These are phyloP conservation scores for Chloranthus sessilifolius DNA, from an alignment of 164 flowering plant genomes.

Conservation along the genomic window DNA sequence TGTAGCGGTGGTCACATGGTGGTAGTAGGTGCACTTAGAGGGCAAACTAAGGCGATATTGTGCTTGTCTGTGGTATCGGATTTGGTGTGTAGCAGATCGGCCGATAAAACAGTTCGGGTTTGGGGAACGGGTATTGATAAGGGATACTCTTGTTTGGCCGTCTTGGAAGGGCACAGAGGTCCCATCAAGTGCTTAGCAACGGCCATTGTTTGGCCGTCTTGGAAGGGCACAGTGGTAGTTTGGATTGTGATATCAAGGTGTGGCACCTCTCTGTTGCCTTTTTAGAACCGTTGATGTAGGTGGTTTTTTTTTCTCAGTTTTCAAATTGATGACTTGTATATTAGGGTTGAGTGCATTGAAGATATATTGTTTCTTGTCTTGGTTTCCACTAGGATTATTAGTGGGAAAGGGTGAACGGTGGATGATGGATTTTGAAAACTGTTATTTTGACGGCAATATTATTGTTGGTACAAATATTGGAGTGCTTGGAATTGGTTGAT, in stretches of 20 bases:
- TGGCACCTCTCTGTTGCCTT: slow-evolving; percentile 56
- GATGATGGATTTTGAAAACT: no score
- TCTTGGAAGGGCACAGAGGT: slow-evolving; percentile 74
- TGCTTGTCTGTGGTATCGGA: slow-evolving; percentile 50
- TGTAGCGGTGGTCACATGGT: slow-evolving; percentile 24
- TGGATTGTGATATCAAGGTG: slow-evolving; percentile 71
- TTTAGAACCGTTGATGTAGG: no score
- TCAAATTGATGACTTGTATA: no score
- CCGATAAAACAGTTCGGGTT: slow-evolving; percentile 67
- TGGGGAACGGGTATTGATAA: slow-evolving; percentile 50
- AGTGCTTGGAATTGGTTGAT: no score
- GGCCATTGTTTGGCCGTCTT: slow-evolving; percentile 15
- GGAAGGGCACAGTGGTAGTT: slow-evolving; percentile 58
- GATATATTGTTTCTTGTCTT: no score
- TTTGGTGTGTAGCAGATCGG: slow-evolving; percentile 76
- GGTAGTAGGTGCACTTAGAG: slow-evolving; percentile 56
- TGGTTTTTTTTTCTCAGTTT: no score
- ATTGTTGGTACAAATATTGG: no score
- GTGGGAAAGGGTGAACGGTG: no score
- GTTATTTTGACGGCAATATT: no score
- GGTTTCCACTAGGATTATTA: no score
- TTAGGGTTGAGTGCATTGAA: no score
- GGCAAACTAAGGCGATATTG: slow-evolving; percentile 66
- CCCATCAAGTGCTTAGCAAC: slow-evolving; percentile 80
- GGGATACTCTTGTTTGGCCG: slow-evolving; percentile 49